Evolutionary conservation across 2,329 filamentous ascomycete genomes (phyloP).

Genomic region (Raffaelea ambrosiae): DNA sequence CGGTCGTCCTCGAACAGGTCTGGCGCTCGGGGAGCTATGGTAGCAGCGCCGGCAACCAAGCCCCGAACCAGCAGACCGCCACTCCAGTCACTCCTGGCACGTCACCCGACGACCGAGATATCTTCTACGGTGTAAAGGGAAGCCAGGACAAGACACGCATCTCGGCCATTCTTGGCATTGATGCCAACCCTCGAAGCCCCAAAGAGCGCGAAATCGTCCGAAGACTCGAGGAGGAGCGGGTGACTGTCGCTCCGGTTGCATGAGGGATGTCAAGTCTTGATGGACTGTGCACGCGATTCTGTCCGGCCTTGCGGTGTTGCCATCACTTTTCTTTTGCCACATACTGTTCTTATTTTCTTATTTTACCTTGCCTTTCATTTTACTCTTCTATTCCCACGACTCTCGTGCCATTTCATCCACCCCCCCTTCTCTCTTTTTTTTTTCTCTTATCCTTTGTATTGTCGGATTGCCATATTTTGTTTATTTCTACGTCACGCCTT

Average conservation of each 20-base stretch:
- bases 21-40: constrained; percentile 46
- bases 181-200: constrained; percentile 48
- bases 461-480: background rate
- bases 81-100: constrained; percentile 46
- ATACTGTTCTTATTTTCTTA: background rate
- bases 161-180: constrained; percentile 53
- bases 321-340: background rate
- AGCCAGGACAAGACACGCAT: constrained; percentile 49
- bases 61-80: constrained; percentile 18
- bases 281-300: background rate
- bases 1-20: constrained; percentile 60
- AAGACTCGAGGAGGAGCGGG: constrained; percentile 41
- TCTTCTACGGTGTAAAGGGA: constrained; percentile 24
- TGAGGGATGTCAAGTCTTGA: background rate
- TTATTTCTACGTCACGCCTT: too few relatives aligned
- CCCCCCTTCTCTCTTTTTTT: background rate
- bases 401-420: background rate
- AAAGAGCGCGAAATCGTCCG: constrained; percentile 50
- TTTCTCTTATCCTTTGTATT: constrained; percentile 3
- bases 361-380: background rate
- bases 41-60: constrained; percentile 14
- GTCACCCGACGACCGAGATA: constrained; percentile 40
- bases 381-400: too few relatives aligned
- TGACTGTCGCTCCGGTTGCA: constrained; percentile 6
- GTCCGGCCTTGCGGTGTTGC: background rate